Conservation (phyloP, 768 basidiomycete species). For the Gloeophyllum trabeum region DNA sequence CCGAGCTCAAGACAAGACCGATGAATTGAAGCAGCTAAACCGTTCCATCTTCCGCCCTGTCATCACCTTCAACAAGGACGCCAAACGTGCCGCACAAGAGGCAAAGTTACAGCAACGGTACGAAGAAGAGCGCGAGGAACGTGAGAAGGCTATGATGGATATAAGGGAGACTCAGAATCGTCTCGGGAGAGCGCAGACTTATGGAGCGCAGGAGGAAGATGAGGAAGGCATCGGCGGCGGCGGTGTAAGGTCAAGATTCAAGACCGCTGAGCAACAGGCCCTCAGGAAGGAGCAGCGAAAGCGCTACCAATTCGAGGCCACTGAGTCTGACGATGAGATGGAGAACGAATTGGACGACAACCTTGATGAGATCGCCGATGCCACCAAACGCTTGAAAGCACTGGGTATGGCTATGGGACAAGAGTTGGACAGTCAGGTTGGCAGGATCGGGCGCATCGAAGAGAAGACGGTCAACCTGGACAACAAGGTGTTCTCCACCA, state of each 20-base stretch:
- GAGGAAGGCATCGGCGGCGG: slow-evolving; percentile 24
- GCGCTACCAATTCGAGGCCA: slow-evolving; percentile 87
- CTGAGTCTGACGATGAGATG: slow-evolving; percentile 83
- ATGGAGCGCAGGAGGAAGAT: slow-evolving; percentile 39
- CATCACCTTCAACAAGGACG: slow-evolving; percentile 87
- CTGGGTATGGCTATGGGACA: slow-evolving; percentile 76
- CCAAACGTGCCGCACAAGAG: slow-evolving; percentile 81
- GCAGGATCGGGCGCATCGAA: slow-evolving; percentile 62
- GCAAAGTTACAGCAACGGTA: slow-evolving; percentile 76
- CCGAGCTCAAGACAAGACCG: slow-evolving; percentile 87
- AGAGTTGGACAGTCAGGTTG: slow-evolving; percentile 84
- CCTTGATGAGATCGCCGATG: slow-evolving; percentile 73
- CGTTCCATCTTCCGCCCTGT: slow-evolving; percentile 90
- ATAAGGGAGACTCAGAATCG: slow-evolving; percentile 82
- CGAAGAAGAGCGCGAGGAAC: slow-evolving; percentile 73
- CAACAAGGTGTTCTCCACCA: slow-evolving; percentile 68
- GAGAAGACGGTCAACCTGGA: slow-evolving; percentile 73
- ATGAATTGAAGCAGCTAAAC: slow-evolving; percentile 90
- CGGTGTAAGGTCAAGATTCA: slow-evolving; percentile 27
- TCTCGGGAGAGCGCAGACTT: slow-evolving; percentile 62
- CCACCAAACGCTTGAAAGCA: slow-evolving; percentile 68
- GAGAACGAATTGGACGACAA: slow-evolving; percentile 94
- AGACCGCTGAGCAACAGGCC: slow-evolving; percentile 38
- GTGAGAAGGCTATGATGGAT: slow-evolving; percentile 79
- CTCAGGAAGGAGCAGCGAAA: slow-evolving; percentile 60